Base-by-base conservation (phyloP, 768 basidiomycete genomes). In the Russula lepida region DNA sequence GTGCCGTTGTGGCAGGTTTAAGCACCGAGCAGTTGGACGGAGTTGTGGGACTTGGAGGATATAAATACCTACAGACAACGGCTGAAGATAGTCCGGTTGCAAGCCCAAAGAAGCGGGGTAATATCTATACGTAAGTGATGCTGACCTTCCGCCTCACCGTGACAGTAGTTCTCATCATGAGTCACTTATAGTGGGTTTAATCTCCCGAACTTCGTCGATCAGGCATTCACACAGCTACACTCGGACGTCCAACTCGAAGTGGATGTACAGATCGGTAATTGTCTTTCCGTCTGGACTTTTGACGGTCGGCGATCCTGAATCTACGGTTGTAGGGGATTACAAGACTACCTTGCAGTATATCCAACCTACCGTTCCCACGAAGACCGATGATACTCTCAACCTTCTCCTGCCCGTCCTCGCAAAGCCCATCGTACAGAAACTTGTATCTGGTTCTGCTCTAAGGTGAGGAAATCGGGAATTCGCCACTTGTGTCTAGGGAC, bases 391-490 rank as follows among this genome's bases (percentile, higher is more conserved):
- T 19, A 82, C 76, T 47, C 74, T 89, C 58, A 75, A 85, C 63
- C 70, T 85, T 37, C 81, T 89, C 55, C 75, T 90, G 6, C 88
- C 86, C 6, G 68, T 86, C 44, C 78, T 90, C 59, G 88, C 88
- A 0, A 76, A 81, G 55, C 88, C 88, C 4, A 88, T 90, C 58
- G 87, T 89, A 6, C 85, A 89, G 69, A 82, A 80, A 63, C 78
- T 89, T 58, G 84, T 89, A 44, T 75, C 78, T 6, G 81, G 76
- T 19, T 80, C 84, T 19, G 69, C 75, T 8, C 70, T 89, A 52
- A 79, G 81, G 85, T 84, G 63, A 17, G 48, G 73, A 6, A 28
- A 6, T 33, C 55, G 35, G 44, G 23, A 21, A n/a, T 41, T 41
- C 41, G 63, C 60, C 6, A 53, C 27, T 41, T n/a, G 17, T 27